Evolutionary conservation across 1,139 yeast genomes (phyloP), one percentile per base, ranked within the genome.

Genomic region (Saccharomyces hybrid): DNA sequence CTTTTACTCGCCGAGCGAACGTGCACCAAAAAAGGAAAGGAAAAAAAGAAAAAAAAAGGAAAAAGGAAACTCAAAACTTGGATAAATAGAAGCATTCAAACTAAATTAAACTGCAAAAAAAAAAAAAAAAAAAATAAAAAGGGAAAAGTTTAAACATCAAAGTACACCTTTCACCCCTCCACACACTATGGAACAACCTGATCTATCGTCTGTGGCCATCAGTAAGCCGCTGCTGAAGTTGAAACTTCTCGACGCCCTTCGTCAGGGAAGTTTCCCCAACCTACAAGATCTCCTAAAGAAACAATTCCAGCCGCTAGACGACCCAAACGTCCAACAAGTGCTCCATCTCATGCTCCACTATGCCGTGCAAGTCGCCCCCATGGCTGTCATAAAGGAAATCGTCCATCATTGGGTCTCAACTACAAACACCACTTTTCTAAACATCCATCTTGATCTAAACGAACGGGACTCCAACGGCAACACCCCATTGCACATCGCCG

Each of bases 401-500:
- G 61, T 75, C 3, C 46, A 55, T 5, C 58, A 61, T 28, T 68
- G 67, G 66, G 54, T 50, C 1, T 25, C 53, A 25, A 48, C 47
- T 4, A 49, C 47, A 5, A 48, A 34, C 20, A n/a, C 52, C 44
- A 13, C 47, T 7, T 54, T 49, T 14, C 50, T 77, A 8, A 11
- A 25, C 25, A 48, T 49, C 3, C 61, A 63, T 32, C 64, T 78
- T 34, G 91, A 88, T 61, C 73, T 91, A 57, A 95, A 93, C 67
- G 75, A 82, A 41, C 88, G 82, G 61, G 96, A 90, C 62, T 74
- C 74, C 7, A 84, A 86, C 50, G 98, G 97, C 1, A 89, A 93
- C 69, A 90, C 99, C 0, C 95, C 98, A 0, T 75, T 93, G 51
- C 99, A 93, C 70, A 73, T 89, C 61, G 98, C 97, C 0, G 95